Evolutionary conservation across 2,329 filamentous ascomycete species (phyloP), one percentile per base, ranked within the genome.

Genomic region (Nannizziopsis arthrosporioides): DNA sequence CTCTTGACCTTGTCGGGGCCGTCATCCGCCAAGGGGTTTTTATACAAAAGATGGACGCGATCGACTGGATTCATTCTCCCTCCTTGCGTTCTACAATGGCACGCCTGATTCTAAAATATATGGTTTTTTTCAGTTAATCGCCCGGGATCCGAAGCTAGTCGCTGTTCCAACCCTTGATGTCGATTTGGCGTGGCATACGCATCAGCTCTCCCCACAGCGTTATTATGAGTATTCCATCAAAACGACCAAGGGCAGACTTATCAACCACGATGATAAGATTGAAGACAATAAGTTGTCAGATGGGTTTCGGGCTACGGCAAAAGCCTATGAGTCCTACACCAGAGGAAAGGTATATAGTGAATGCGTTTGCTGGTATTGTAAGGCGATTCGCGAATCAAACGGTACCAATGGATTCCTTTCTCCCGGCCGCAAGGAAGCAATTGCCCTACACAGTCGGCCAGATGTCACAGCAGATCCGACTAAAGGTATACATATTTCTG

Each of bases 191-290:
- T 66, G 63, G 62, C 86, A 93, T 60, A 90, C 84, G 0, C 84
- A 90, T 57, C 83, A 90, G 60, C 75, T 90, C 2, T 75, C 69
- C 7, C 82, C 85, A 0, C 57, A 61, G 2, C 58, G 68, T 2
- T 92, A 92, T 65, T 82, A 78, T 56, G 51, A 60, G 2, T 81
- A 76, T 59, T 81, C 76, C 1, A 59, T 73, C 1, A 47, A 44
- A 0, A 61, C 62, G 17, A 73, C 72, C 5, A 59, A 58, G 0
- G 51, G 51, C 1, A 77, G 73, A 42, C 85, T 87, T 58, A 75
- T 90, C 55, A 80, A 89, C 59, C 86, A 93, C 59, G 82, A 92
- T 62, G 87, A 93, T 69, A 90, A 90, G 65, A 79, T 93, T 17
- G 78, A 81, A 42, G 82, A 88, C 57, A 68, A 68, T 11, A 73